Evolutionary conservation across 1,284 basidiomycete genomes (phyloP).

Genomic region (Somion occarium): DNA sequence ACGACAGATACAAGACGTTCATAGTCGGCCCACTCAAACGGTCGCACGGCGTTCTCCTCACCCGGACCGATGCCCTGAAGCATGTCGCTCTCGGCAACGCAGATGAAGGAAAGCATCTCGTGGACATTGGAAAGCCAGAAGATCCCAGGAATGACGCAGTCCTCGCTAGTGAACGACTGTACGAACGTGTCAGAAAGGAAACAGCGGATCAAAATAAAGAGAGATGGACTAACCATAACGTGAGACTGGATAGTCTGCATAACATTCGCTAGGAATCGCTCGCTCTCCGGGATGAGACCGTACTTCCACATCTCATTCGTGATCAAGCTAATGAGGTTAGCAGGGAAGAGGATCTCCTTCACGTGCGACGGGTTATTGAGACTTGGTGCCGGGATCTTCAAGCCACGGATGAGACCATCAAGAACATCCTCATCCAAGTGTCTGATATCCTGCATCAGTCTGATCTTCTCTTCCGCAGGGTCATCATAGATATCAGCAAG

Average conservation of each 20-base stretch:
- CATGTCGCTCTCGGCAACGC: slow-evolving; percentile 97
- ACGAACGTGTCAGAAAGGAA: slow-evolving; percentile 10
- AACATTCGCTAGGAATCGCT: slow-evolving; percentile 96
- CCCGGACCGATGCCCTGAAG: slow-evolving; percentile 96
- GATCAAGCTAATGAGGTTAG: slow-evolving; percentile 96
- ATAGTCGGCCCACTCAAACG: slow-evolving; percentile 97
- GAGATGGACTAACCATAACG: slow-evolving; percentile 84
- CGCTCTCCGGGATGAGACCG: slow-evolving; percentile 94
- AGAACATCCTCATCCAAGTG: slow-evolving; percentile 93
- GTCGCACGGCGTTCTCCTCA: slow-evolving; percentile 84
- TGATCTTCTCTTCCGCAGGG: slow-evolving; percentile 92
- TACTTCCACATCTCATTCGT: slow-evolving; percentile 99
- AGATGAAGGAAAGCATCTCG: slow-evolving; percentile 98
- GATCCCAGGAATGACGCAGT: slow-evolving; percentile 93
- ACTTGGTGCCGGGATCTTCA: slow-evolving; percentile 93
- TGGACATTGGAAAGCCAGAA: slow-evolving; percentile 99
- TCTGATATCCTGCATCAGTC: slow-evolving; percentile 89
- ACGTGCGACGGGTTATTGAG: slow-evolving; percentile 88
- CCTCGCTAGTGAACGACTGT: slow-evolving; percentile 89
- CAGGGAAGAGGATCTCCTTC: slow-evolving; percentile 98
- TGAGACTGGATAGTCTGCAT: slow-evolving; percentile 98
- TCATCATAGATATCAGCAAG: slow-evolving; percentile 80
- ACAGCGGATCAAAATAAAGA: slow-evolving; percentile 7
- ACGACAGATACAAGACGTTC: slow-evolving; percentile 95
- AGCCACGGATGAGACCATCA: slow-evolving; percentile 83